Base-by-base conservation (phyloP, 2,329 filamentous ascomycete species). In the Penicillium capsulatum region DNA sequence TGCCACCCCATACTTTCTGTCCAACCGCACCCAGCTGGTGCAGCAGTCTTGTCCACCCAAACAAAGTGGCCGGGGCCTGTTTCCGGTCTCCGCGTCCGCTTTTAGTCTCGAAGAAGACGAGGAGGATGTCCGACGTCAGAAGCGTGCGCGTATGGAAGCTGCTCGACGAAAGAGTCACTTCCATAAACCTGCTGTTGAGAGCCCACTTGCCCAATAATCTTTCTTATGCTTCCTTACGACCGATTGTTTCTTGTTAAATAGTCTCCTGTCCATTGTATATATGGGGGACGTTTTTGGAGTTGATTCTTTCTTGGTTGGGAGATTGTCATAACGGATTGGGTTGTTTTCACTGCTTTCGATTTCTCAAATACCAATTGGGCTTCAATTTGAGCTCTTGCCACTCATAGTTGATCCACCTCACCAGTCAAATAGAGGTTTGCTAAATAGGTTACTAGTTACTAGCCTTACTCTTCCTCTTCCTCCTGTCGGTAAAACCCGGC, bases 131-230 rank as follows among this genome's bases (percentile, higher is more conserved):
- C 60, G 61, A 28, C 59, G 63, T 15, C 58, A 60, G 13, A 70
- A 84, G 39, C 67, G 80, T 45, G 73, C 78, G 64, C 73, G 80
- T 33, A 67, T 90, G 45, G 79, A 86, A 73, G 80, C 82, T 8
- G 84, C 84, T 1, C 73, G 84, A 45, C 74, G 86, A 45, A 88
- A 86, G 76, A 91, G 83, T 57, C 61, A 88, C 62, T 83, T 86
- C 57, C 88, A 82, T 68, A 83, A 83, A 20, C 86, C 85, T 19
- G 84, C 84, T 65, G 69, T 87, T 42, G 81, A 77, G 13, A 90
- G 85, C 61, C 86, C 85, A 2, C 66, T 90, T 51, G 75, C 79
- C 17, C 78, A 72, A 29, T 60, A 51, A 53, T 42, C 44, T 31
- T 17, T 31, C 24, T 24, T 39, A 19, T 35, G 26, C 5, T 30